These are phyloP conservation scores for Voacanga thouarsii DNA, from an alignment of 257 asterid genomes.

Conservation along the genomic window DNA sequence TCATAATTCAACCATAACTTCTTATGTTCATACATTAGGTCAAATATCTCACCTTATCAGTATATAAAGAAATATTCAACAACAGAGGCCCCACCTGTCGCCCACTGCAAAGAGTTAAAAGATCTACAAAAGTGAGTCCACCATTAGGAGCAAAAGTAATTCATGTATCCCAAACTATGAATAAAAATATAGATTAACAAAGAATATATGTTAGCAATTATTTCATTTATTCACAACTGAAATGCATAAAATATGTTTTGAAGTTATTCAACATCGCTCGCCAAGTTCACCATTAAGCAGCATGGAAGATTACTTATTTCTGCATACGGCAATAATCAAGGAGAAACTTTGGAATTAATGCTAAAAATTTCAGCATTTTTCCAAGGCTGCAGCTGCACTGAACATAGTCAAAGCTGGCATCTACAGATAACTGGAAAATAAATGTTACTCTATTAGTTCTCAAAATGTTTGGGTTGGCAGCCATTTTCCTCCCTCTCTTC, in stretches of 20 bases:
- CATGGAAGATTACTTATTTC: not conserved
- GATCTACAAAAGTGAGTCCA: slow-evolving; percentile 1
- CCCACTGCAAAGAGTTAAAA: slow-evolving; percentile 53
- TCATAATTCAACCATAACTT: slow-evolving; percentile 36
- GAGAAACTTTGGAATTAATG: not conserved
- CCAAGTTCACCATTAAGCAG: not conserved
- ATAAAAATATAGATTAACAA: no score
- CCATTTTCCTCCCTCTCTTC: no score
- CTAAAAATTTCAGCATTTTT: not conserved
- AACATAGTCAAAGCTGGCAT: not conserved
- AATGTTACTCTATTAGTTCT: no score
- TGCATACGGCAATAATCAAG: not conserved
- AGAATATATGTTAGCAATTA: not conserved
- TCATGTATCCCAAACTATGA: not conserved
- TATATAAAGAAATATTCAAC: slow-evolving; percentile 30
- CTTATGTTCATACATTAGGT: slow-evolving; percentile 20
- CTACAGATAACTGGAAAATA: not conserved
- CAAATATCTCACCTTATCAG: slow-evolving; percentile 26
- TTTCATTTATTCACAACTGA: not conserved
- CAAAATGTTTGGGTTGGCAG: no score
- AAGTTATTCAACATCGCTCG: not conserved
- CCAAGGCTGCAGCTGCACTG: not conserved
- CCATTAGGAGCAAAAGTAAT: not conserved
- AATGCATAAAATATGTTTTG: not conserved
- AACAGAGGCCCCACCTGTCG: slow-evolving; percentile 56